These are phyloP conservation scores for Xylaria sp. DNA, from an alignment of 2,329 filamentous ascomycete species.

Conservation along the genomic window DNA sequence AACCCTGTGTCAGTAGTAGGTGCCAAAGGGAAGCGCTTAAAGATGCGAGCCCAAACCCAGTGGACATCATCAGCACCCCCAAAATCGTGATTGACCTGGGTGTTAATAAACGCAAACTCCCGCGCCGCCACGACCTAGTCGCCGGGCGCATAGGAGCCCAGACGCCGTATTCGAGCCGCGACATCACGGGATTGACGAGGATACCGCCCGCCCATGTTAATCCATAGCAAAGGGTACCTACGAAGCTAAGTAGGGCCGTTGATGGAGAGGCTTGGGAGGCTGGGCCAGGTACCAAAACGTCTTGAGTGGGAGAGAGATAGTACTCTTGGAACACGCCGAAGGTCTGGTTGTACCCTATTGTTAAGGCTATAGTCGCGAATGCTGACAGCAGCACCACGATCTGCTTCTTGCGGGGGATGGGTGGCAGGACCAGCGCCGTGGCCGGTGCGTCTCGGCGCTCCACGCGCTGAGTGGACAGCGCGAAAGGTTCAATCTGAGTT, in stretches of 20 bases:
- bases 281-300: constrained; percentile 52
- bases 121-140: constrained; percentile 41
- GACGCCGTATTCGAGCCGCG: constrained; percentile 53
- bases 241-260: constrained; percentile 60
- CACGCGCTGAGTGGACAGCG: constrained; percentile 26
- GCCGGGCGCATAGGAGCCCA: constrained; percentile 42
- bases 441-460: constrained; percentile 21
- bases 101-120: constrained; percentile 45
- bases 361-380: constrained; percentile 58
- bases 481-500: constrained; percentile 33
- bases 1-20: constrained; percentile 57
- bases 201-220: constrained; percentile 63
- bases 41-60: constrained; percentile 57
- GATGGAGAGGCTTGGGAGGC: constrained; percentile 48
- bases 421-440: constrained; percentile 44
- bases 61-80: constrained; percentile 56
- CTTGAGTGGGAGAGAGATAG: constrained; percentile 56
- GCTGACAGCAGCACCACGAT: constrained; percentile 56
- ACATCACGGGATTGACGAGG: constrained; percentile 60
- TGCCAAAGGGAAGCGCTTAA: constrained; percentile 53
- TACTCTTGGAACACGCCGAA: constrained; percentile 63
- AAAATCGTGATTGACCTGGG: constrained; percentile 54
- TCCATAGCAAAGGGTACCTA: constrained; percentile 60
- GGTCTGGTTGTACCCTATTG: constrained; percentile 61
- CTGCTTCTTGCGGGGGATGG: constrained; percentile 56